Evolutionary conservation across 2,329 filamentous ascomycete genomes (phyloP), one percentile per base, ranked within the genome.

Genomic region (Nemania sp.): DNA sequence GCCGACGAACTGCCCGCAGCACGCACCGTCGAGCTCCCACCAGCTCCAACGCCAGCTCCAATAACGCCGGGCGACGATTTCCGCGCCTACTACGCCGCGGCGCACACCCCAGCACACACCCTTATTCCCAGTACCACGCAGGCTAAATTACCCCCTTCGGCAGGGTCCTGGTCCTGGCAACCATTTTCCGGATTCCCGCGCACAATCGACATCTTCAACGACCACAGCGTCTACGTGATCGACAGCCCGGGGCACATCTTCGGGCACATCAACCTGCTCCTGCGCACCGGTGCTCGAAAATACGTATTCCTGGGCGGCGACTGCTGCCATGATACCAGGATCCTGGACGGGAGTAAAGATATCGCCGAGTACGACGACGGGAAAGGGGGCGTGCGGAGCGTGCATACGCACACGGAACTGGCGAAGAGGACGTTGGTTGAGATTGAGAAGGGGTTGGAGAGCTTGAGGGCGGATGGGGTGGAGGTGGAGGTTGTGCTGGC

Each of bases 281-380:
- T 70, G 6, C 70, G 76, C 0, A 70, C 70, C 0, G 70, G 62
- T 0, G 64, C 69, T 4, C 50, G 60, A 39, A 72, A 70, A 33
- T 80, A 76, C 69, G 68, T 80, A 1, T 78, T 76, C 60, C 72
- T 83, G 0, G 77, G 73, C 6, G 80, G 79, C 0, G 80, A 83
- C 61, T 75, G 76, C 26, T 83, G 77, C 55, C 80, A 83, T 59
- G 78, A 83, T 61, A 66, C 67, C 0, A 64, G 80, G 33, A 72
- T 83, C 2, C 63, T 83, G 63, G 75, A 67, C 1, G 78, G 78
- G 0, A 78, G 82, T 62, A 79, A 73, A 57, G 75, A 70, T 0
- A 78, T 83, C 46, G 80, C 78, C 2, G 64, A 75, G 48, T 82
- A 78, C 66, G 70, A 75, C 41, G 75, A 79, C 57, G 72, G 71